phyloP scores from a whole-genome alignment of 2,329 filamentous ascomycete species.

The Claviceps sp. region DNA sequence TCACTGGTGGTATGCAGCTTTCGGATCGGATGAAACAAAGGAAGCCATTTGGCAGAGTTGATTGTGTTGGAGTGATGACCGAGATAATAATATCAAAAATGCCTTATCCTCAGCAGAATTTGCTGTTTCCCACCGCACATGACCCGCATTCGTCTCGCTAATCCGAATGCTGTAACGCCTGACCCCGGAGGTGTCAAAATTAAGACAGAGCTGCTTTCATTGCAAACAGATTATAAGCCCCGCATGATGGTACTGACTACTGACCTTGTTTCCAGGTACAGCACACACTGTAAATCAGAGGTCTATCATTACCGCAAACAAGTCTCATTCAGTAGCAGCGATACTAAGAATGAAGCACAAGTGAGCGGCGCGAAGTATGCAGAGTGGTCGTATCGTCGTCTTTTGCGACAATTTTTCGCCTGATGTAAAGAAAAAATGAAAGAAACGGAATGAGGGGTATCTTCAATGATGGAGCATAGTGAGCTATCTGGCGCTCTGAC shows the following conservation, averaged over 20 bases:
- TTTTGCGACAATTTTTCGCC: slow-evolving; percentile 2
- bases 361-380: not conserved
- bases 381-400: not conserved
- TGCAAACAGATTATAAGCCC: not conserved
- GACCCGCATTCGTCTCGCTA: not conserved
- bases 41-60: not conserved
- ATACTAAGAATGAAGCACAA: not conserved
- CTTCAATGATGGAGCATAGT: slow-evolving; percentile 1
- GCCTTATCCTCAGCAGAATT: slow-evolving; percentile 6
- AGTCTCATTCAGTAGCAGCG: not conserved
- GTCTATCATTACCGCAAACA: not conserved
- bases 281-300: not conserved
- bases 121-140: slow-evolving; percentile 2
- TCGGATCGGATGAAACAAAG: not conserved
- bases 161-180: slow-evolving; percentile 9
- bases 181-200: slow-evolving; percentile 4
- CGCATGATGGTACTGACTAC: not conserved
- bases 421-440: not conserved
- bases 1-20: not conserved
- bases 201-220: slow-evolving; percentile 4
- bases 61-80: slow-evolving; percentile 1
- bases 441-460: slow-evolving; percentile 7
- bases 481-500: slow-evolving; percentile 17
- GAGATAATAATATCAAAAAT: slow-evolving; percentile 3
- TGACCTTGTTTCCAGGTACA: not conserved